Conservation (phyloP, 2,329 filamentous ascomycete genomes). For the Bipolaris zeicola region DNA sequence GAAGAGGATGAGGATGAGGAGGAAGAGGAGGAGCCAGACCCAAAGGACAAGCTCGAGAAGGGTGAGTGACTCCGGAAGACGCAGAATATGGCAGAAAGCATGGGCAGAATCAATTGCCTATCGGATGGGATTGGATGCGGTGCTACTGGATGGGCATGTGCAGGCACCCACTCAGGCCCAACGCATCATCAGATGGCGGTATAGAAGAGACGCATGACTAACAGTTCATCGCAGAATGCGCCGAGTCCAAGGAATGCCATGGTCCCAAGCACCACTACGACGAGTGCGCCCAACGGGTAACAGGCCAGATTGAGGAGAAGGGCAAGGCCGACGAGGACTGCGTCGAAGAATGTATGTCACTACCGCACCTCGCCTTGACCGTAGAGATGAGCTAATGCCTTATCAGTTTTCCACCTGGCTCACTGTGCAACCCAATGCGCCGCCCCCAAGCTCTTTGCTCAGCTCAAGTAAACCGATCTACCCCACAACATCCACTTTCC, state of each 20-base stretch:
- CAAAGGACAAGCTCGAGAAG: slow-evolving; percentile 87
- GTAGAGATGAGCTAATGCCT: slow-evolving; percentile 9
- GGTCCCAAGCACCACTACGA: slow-evolving; percentile 97
- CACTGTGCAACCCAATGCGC: slow-evolving; percentile 94
- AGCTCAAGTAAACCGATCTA: slow-evolving; percentile 74
- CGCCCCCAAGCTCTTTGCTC: slow-evolving; percentile 91
- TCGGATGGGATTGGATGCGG: too few species aligned
- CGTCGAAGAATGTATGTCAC: slow-evolving; percentile 93
- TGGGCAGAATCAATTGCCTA: not conserved
- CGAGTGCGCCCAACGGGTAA: slow-evolving; percentile 95
- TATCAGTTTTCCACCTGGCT: slow-evolving; percentile 92
- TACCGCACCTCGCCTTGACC: not conserved
- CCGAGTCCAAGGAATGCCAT: slow-evolving; percentile 81
- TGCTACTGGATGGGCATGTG: not conserved
- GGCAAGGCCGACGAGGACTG: slow-evolving; percentile 89
- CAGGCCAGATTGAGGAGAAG: slow-evolving; percentile 69
- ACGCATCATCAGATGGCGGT: not conserved
- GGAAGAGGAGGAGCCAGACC: slow-evolving; percentile 82
- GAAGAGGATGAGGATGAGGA: slow-evolving; percentile 79
- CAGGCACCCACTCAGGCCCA: not conserved
- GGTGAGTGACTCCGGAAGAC: slow-evolving; percentile 66
- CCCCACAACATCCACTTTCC: slow-evolving; percentile 13
- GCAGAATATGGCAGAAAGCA: not conserved
- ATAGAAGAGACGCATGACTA: slow-evolving; percentile 17
- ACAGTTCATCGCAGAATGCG: slow-evolving; percentile 71